Conservation (phyloP, 345 rosid species). For the Cardamine occulta region DNA sequence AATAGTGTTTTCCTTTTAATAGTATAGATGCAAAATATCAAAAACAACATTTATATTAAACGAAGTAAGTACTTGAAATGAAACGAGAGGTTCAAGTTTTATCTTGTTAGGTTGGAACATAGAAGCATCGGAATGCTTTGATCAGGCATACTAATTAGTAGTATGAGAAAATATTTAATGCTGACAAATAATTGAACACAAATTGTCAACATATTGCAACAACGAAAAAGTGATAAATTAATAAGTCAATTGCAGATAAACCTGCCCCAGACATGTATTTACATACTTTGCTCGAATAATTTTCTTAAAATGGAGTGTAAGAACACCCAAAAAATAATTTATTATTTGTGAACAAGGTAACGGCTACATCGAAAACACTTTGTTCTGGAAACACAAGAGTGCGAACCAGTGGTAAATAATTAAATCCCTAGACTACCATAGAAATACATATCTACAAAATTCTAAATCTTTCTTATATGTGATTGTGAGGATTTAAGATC, state of each 20-base stretch:
- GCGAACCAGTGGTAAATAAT: not conserved
- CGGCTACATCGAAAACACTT: conserved; percentile 2
- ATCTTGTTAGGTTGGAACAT: conserved; percentile 13
- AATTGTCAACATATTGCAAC: conserved; percentile 9
- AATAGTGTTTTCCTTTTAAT: too few relatives aligned
- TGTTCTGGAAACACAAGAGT: not conserved
- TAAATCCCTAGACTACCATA: not conserved
- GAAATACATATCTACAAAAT: not conserved
- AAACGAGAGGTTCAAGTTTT: too few relatives aligned
- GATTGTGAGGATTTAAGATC: not conserved
- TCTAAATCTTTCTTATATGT: too few relatives aligned
- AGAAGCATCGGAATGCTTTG: not conserved
- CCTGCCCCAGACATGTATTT: not conserved
- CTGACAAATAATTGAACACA: conserved; percentile 2
- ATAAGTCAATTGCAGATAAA: not conserved
- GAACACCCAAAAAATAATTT: not conserved
- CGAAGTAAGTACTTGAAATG: not conserved
- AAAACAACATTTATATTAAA: too few relatives aligned
- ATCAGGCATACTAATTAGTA: not conserved
- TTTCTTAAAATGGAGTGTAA: not conserved
- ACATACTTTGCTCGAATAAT: not conserved
- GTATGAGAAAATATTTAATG: not conserved
- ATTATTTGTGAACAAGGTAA: not conserved
- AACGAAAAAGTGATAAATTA: not conserved
- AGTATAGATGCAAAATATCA: too few relatives aligned